Base-by-base conservation (phyloP, 352 stramenopile species). In the Thalassiosira hispida region DNA sequence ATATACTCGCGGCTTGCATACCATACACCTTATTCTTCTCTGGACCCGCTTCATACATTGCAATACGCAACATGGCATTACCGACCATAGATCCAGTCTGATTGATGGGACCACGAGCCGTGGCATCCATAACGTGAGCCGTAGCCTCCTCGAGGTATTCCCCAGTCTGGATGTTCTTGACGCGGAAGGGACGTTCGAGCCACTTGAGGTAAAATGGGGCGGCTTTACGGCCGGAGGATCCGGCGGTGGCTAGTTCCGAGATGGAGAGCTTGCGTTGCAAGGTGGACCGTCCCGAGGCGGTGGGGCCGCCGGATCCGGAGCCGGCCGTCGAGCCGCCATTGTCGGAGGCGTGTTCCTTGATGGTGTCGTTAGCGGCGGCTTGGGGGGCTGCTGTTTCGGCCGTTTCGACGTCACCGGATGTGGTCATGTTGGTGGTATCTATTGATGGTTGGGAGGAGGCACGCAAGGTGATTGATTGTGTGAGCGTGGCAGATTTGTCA, bases 91-190 rank as follows among this genome's bases (percentile, higher is more conserved):
- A 64, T 7, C 73, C 79, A 6, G 67, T 73, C 49, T 83, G 73
- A 56, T 83, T 83, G 52, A 86, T 80, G 51, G 79, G 60, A 46
- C 79, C 79, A 6, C 79, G 72, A 7, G 73, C 59, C 6, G 56
- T 57, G 38, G 57, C 55, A 55, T 85, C 77, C 77, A 85, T 85
- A 23, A 56, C 46, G 25, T 80, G 70, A 2, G 11, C 77, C 18
- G 77, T 85, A 16, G 77, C 77, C 47, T 85, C 77, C 57, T 85
- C 70, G 51, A 85, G 38, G 25, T 78, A 85, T 8, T 44, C n/a
- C 5, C 53, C 16, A 0, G 77, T 78, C 12, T 67, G 52, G 31
- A 40, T 53, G 52, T 85, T 85, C 29, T 75, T 77, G 25, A 79
- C 57, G 38, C 77, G 69, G 20, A 85, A 85, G 22, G 77, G 77